Percentiles rank a stretch among this genome's conserved stretches.
Conservation (phyloP, 441 rosid genomes). For the Kokia cookei region DNA sequence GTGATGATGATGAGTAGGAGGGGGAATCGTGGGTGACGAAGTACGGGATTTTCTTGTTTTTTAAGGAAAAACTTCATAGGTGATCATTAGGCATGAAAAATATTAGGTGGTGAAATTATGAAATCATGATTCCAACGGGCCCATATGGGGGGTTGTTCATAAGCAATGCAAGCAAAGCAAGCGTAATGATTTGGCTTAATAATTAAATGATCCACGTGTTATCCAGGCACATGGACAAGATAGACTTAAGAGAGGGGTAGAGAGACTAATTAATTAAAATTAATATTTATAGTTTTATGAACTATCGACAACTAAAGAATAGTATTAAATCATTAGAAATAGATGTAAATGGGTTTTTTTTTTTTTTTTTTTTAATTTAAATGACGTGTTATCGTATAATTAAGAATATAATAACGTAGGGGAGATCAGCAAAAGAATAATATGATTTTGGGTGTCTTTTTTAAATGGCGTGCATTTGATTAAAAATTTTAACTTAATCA, state of each 20-base stretch:
- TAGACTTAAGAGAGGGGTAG: neutral
- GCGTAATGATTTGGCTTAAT: neutral
- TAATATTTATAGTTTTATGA: neutral
- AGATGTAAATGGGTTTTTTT: too few relatives aligned
- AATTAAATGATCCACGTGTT: conserved; percentile 23
- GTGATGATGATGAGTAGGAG: neutral
- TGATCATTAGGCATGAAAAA: neutral
- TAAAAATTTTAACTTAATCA: conserved; percentile 17
- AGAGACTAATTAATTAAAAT: neutral
- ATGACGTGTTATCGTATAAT: too few relatives aligned
- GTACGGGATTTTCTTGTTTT: neutral
- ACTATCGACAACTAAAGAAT: too few relatives aligned
- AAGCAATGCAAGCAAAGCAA: neutral
- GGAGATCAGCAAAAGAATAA: conserved; percentile 15
- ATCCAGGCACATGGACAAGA: conserved; percentile 5
- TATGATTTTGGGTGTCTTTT: neutral
- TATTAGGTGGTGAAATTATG: neutral
- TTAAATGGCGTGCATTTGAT: neutral
- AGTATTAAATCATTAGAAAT: too few relatives aligned
- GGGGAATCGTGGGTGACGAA: conserved; percentile 6
- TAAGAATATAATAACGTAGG: too few relatives aligned
- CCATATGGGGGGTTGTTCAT: neutral
- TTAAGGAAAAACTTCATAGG: neutral
- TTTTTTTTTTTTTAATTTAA: too few relatives aligned
- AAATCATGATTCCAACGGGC: neutral